Base-by-base conservation (phyloP, 495 filamentous ascomycete genomes). In the Diplogelasinospora grovesii region DNA sequence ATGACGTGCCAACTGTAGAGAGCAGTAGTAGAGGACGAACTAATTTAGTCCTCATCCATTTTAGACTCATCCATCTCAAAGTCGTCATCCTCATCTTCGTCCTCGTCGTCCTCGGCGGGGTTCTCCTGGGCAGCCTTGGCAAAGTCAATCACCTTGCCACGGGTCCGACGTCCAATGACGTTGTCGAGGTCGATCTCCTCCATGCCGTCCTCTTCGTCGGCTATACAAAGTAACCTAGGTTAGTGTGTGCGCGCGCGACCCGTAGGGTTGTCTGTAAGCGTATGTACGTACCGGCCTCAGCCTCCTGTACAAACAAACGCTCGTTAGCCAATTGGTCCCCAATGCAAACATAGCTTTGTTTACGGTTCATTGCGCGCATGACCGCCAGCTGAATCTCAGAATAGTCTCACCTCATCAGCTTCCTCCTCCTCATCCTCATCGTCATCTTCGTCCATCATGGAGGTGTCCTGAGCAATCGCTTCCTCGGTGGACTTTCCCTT, bases 141-240 rank as follows among this genome's bases (percentile, higher is more conserved):
- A 59, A 82, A 93, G 69, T 94, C 82, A 48, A 93, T 87, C 57
- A 83, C 83, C 29, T 65, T 66, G 49, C 85, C 83, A 50, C 92
- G 89, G 26, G 92, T 98, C 60, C 92, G 89, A 28, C 82, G 75
- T 56, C 84, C 84, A 56, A 97, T 79, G 66, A 97, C 95, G 73
- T 96, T 96, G 49, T 76, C 73, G 25, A 75, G 64, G 58, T 93
- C 86, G 60, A 97, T 93, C 61, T 88, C 89, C 60, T 89, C 85
- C 68, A 95, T 79, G 64, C 85, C 81, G 52, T 92, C 86, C 8
- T 81, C 77, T 35, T 85, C 85, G 9, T 85, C 83, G 2, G 45
- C 48, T 54, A 26, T n/a, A 32, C 9, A 28, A 11, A 3, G 11
- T 2, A 36, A n/a, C n/a, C n/a, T n/a, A n/a, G n/a, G 26, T 48